Base-by-base conservation (phyloP, 1,139 yeast species). In the Candida freyschussii region DNA sequence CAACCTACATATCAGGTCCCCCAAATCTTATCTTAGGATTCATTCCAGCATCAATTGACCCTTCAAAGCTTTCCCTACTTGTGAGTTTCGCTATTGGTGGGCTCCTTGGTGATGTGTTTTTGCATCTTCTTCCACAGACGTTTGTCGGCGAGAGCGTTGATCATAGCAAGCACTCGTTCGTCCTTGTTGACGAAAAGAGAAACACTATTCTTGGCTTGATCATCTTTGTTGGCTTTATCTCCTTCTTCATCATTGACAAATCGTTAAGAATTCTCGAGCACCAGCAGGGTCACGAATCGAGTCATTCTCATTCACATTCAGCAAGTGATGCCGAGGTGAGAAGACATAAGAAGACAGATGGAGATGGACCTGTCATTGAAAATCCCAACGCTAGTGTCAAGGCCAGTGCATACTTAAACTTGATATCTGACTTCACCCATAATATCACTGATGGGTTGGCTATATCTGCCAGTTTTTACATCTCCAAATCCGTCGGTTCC, bases 81-180 rank as follows among this genome's bases (percentile, higher is more conserved):
- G 81, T 78, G 3, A 64, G 82, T 27, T 78, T 79, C 58, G 86
- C 87, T 13, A 67, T 75, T 28, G 89, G 89, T 26, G 81, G 85
- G 2, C 57, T 79, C 22, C 56, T 80, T 21, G 87, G 87, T 26
- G 86, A 78, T 50, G 75, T 78, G 5, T 76, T 79, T 41, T 50
- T 78, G 34, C 86, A 79, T 52, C 50, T 79, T 39, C 53, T 79
- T 26, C 87, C 87, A 4, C 82, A 78, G 51, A 69, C 75, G 2
- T 73, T 71, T 45, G 62, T 72, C 7, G 77, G 77, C 12, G 77
- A 72, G 39, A 59, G 60, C 8, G 57, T 62, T 27, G 69, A 62
- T 32, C 62, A 58, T 27, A 41, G 43, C 2, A 57, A 50, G 23
- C 63, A 62, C 10, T 51, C 65, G 14, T 62, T 72, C 40, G 64